These are phyloP conservation scores for Dryas drummondii DNA, from an alignment of 306 rosid species.

Conservation along the genomic window DNA sequence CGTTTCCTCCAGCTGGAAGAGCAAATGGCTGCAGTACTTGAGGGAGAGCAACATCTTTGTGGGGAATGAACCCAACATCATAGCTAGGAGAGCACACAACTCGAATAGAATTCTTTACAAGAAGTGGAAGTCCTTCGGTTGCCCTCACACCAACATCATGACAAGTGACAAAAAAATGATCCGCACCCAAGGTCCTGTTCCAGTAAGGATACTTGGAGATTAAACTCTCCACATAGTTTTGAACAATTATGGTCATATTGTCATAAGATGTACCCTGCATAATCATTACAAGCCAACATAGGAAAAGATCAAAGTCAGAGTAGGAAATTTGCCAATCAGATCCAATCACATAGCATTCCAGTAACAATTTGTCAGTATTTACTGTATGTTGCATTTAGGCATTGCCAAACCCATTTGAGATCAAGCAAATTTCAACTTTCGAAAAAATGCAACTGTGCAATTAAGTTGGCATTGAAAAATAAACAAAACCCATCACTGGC, in stretches of 20 bases:
- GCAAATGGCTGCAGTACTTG: slow-evolving; percentile 97
- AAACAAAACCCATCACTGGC: neutral
- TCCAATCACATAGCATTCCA: neutral
- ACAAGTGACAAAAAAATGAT: slow-evolving; percentile 95
- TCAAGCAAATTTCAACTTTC: neutral
- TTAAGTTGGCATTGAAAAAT: neutral
- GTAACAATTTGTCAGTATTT: neutral
- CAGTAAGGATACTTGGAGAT: slow-evolving; percentile 95
- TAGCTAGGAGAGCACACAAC: slow-evolving; percentile 97
- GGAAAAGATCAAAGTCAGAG: slow-evolving; percentile 15
- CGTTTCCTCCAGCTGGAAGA: slow-evolving; percentile 95
- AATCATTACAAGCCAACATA: slow-evolving; percentile 29
- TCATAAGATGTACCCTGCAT: slow-evolving; percentile 92
- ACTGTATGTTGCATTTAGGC: neutral
- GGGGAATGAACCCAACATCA: slow-evolving; percentile 96
- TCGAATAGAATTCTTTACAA: slow-evolving; percentile 88
- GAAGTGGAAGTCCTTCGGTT: slow-evolving; percentile 81
- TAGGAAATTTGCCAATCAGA: slow-evolving; percentile 17
- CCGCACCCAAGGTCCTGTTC: slow-evolving; percentile 97
- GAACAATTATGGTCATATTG: slow-evolving; percentile 90
- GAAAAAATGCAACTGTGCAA: neutral
- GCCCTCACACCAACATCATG: slow-evolving; percentile 99
- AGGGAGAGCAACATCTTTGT: slow-evolving; percentile 95
- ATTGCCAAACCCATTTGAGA: neutral
- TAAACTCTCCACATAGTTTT: slow-evolving; percentile 77